phyloP scores from a whole-genome alignment of 1,139 yeast species.

The Hemisphaericaspora xylofermentans region DNA sequence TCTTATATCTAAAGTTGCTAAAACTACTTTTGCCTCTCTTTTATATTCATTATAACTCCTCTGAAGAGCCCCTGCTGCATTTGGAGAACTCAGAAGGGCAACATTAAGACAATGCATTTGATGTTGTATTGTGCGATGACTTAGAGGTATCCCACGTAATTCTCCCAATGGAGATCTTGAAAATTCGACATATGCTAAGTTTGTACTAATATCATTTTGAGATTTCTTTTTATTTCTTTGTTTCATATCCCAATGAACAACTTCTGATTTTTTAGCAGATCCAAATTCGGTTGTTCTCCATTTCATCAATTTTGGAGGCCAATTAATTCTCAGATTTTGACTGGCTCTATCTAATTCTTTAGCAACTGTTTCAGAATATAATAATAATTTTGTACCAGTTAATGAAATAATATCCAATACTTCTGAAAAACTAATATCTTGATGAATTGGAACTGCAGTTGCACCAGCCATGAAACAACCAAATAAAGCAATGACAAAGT shows the following conservation, averaged over 20 bases:
- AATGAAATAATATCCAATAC: slow-evolving; percentile 68
- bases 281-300: slow-evolving; percentile 94
- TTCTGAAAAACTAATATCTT: slow-evolving; percentile 65
- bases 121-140: slow-evolving; percentile 82
- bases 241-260: slow-evolving; percentile 27
- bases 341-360: slow-evolving; percentile 64
- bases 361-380: slow-evolving; percentile 77
- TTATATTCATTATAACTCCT: slow-evolving; percentile 28
- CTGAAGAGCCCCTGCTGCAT: slow-evolving; percentile 40
- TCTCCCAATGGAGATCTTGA: slow-evolving; percentile 90
- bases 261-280: slow-evolving; percentile 47
- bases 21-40: slow-evolving; percentile 35
- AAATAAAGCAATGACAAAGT: slow-evolving; percentile 79
- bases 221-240: slow-evolving; percentile 18
- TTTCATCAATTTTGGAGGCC: slow-evolving; percentile 53
- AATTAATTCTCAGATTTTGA: slow-evolving; percentile 30
- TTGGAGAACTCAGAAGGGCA: slow-evolving; percentile 65
- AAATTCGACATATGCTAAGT: slow-evolving; percentile 90
- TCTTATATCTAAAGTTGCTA: slow-evolving; percentile 82
- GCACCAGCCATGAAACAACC: slow-evolving; percentile 95
- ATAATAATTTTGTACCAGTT: slow-evolving; percentile 75
- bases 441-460: slow-evolving; percentile 89
- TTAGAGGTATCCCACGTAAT: slow-evolving; percentile 87
- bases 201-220: slow-evolving; percentile 47
- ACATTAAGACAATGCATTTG: slow-evolving; percentile 79